Base-by-base conservation (phyloP, 163 green algal genomes). In the Coccomyxa subellipsoidea region DNA sequence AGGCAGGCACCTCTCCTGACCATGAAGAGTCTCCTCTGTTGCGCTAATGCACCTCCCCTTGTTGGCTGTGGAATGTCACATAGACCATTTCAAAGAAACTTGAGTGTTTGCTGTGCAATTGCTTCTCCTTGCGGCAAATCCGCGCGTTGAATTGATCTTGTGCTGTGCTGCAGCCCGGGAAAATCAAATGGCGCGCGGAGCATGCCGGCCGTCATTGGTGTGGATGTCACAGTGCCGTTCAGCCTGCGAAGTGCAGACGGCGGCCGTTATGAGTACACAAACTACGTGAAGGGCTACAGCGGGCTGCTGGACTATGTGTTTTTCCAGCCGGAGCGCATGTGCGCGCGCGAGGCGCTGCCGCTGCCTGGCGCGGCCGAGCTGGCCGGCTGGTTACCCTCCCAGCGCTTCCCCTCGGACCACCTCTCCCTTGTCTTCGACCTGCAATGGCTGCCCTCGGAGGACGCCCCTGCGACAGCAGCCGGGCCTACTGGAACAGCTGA, bases 221-320 rank as follows among this genome's bases (percentile, higher is more conserved):
- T 94, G 21, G 84, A 93, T 54, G 71, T 96, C 38, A 31, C 10
- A 0, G 36, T 87, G 1, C 89, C 92, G 0, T 95, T 90, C 69
- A 27, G n/a, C 29, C 85, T 96, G 77, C 69, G 69, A 7, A 85
- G 83, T 29, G 90, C 90, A 0, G 93, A 94, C 84, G 77, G 39
- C 32, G 70, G 90, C 78, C 69, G 66, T 38, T 84, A 80, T 0
- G 70, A 81, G 2, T 90, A 88, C 86, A 97, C 91, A 27, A 98
- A 98, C 88, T 97, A 96, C 87, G 94, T 95, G 10, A 87, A 83
- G 10, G 80, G 81, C 10, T 98, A 97, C 83, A 89, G 92, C 78
- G 95, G 92, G 0, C 87, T 96, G 54, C 87, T 98, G 79, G 95
- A 98, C 85, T 98, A 98, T 75, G 85, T 97, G 9, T 98, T 92